Base-by-base conservation (phyloP, 495 filamentous ascomycete genomes). In the Neurospora terricola region DNA sequence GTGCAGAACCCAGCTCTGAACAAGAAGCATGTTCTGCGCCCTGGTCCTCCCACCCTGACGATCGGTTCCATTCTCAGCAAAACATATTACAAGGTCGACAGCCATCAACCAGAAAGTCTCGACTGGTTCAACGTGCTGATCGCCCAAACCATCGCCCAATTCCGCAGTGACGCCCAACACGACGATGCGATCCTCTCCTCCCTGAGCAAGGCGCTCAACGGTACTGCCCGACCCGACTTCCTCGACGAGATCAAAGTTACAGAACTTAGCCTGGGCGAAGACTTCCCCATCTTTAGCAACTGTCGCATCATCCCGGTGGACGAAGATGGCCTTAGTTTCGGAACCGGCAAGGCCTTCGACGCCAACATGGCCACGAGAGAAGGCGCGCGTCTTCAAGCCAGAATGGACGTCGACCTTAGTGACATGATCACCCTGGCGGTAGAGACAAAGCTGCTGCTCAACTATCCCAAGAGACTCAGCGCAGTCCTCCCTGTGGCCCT, bases 81-180 rank as follows among this genome's bases (percentile, higher is more conserved):
- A 81, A 99, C 96, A 21, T 99, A 98, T 84, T 99, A 99, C 83
- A 97, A 96, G 82, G 93, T 97, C 71, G 90, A 94, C 72, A 92
- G 91, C 48, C 96, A 99, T 80, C 95, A 97, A 81, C 96, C 96
- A n/a, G 96, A 99, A 82, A 94, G 91, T n/a, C 83, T 99, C 75
- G 96, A 99, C 80, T 99, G 96, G 96, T 98, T 99, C 86, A 99
- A 99, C 81, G 96, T 99, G 34, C 86, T 99, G 72, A 90, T 98
- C 71, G 96, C 96, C 8, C 96, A 99, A 83, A 96, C 96, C 0
- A 94, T 99, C 70, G 95, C 96, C 4, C 96, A 98, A 78, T 94
- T 98, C 78, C 88, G 96, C 69, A 90, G 91, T 73, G 96, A 98
- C 77, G 96, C 96, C 34, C 87, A 92, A 37, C 89, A 93, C 70